Conservation (phyloP, 495 filamentous ascomycete species). For the Pseudoneurospora amorphoporcata region DNA sequence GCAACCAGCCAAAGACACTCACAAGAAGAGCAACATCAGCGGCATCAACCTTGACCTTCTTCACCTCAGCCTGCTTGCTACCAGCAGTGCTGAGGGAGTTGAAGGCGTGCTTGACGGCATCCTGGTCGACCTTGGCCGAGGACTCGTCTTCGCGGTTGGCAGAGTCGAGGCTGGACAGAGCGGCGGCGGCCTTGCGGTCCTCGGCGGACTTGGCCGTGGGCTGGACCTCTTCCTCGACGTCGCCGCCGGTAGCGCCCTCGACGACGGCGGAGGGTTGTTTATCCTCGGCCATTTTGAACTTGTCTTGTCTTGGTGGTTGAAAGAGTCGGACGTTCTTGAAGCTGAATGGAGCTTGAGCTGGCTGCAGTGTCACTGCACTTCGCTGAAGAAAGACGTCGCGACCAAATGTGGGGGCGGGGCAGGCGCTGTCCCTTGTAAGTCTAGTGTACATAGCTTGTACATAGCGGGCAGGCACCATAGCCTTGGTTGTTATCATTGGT, state of each 20-base stretch:
- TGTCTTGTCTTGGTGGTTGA: too few species aligned
- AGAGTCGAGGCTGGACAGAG: conserved; percentile 65
- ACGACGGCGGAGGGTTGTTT: conserved; percentile 44
- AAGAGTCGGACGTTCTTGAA: not conserved
- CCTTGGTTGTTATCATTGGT: not conserved
- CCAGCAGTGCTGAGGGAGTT: conserved; percentile 45
- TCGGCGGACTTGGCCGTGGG: conserved; percentile 62
- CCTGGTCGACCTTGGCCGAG: conserved; percentile 53
- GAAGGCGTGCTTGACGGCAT: conserved; percentile 80
- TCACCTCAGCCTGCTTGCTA: conserved; percentile 23
- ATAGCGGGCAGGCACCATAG: not conserved
- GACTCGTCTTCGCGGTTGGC: conserved; percentile 47
- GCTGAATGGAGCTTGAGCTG: not conserved
- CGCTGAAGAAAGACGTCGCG: not conserved
- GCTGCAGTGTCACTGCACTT: not conserved
- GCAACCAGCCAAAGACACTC: not conserved
- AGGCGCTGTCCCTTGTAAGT: not conserved
- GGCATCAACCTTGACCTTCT: conserved; percentile 41
- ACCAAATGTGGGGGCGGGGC: not conserved
- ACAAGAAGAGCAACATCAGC: conserved; percentile 36
- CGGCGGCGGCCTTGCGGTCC: conserved; percentile 84
- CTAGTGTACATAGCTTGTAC: too few species aligned
- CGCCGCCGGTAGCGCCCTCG: conserved; percentile 51
- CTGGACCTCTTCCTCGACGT: conserved; percentile 50
- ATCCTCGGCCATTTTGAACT: conserved; percentile 44